Evolutionary conservation across 2,329 filamentous ascomycete species (phyloP).

Genomic region (Colletotrichum caudatum): DNA sequence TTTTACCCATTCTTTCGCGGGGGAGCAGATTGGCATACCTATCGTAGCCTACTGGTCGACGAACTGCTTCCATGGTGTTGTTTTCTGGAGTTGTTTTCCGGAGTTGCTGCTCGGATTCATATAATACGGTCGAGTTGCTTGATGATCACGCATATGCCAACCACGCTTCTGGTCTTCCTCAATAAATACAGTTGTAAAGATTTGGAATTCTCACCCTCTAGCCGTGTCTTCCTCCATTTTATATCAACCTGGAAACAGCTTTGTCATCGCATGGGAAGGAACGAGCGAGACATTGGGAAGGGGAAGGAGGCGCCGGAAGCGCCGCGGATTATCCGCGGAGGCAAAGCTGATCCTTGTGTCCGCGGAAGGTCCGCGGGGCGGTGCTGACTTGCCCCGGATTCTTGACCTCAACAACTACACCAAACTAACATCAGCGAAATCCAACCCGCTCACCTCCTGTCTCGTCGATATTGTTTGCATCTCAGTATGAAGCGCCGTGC

Average conservation of each 20-base stretch:
- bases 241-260: not conserved
- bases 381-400: not conserved
- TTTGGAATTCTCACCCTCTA: not conserved
- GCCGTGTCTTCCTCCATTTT: not conserved
- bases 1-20: not conserved
- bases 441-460: not conserved
- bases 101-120: not conserved
- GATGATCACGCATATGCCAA: too few relatives aligned
- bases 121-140: not conserved
- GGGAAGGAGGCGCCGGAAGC: not conserved
- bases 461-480: not conserved
- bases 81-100: too few relatives aligned
- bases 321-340: slow-evolving; percentile 39
- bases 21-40: not conserved
- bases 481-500: slow-evolving; percentile 27
- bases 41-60: slow-evolving; percentile 20
- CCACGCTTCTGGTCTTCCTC: not conserved
- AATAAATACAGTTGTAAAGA: fast-evolving
- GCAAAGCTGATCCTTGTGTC: fast-evolving
- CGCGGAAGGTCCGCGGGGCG: slow-evolving; percentile 13
- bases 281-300: not conserved
- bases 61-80: slow-evolving; percentile 5
- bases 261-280: not conserved
- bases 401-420: slow-evolving; percentile 1
- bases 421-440: too few relatives aligned